phyloP scores from a whole-genome alignment of 495 filamentous ascomycete species.

The Hypoxylon lenormandii region DNA sequence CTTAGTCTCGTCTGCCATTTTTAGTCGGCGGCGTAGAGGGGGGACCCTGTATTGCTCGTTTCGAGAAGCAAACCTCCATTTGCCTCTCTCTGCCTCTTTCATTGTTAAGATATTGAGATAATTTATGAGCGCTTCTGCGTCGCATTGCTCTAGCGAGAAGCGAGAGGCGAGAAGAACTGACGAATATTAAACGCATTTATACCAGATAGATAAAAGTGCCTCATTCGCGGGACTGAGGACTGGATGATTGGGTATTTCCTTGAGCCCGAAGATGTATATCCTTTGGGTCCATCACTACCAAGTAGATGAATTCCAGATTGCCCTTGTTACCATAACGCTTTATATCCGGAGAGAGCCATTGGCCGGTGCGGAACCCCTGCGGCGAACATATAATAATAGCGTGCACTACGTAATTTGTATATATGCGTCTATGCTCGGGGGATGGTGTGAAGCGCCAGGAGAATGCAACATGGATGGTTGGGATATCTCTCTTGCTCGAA shows the following conservation, averaged over 20 bases:
- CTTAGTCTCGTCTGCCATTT: constrained; percentile 40
- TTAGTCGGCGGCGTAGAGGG: constrained; percentile 38
- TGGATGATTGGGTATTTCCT: neutral
- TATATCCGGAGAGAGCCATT: constrained; percentile 39
- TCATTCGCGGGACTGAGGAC: neutral
- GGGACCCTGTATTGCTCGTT: constrained; percentile 19
- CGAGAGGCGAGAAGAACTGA: neutral
- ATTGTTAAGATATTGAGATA: neutral
- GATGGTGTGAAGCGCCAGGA: constrained; percentile 31
- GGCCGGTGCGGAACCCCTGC: constrained; percentile 29
- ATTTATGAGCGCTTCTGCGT: neutral
- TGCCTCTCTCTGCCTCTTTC: too few species aligned
- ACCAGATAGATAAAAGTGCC: neutral
- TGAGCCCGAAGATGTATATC: constrained; percentile 16
- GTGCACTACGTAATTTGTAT: constrained; percentile 44
- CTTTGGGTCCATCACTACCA: constrained; percentile 20
- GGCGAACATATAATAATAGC: constrained; percentile 31
- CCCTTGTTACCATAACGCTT: constrained; percentile 26
- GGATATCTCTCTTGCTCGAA: constrained; percentile 18
- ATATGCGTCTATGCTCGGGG: constrained; percentile 18
- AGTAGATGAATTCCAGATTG: constrained; percentile 30
- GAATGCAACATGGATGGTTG: constrained; percentile 30
- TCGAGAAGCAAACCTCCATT: constrained; percentile 42
- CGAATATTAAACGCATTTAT: neutral
- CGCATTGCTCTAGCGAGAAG: constrained; percentile 2